Base-by-base conservation (phyloP, 75 land plant species). In the Cunninghamia lanceolata region DNA sequence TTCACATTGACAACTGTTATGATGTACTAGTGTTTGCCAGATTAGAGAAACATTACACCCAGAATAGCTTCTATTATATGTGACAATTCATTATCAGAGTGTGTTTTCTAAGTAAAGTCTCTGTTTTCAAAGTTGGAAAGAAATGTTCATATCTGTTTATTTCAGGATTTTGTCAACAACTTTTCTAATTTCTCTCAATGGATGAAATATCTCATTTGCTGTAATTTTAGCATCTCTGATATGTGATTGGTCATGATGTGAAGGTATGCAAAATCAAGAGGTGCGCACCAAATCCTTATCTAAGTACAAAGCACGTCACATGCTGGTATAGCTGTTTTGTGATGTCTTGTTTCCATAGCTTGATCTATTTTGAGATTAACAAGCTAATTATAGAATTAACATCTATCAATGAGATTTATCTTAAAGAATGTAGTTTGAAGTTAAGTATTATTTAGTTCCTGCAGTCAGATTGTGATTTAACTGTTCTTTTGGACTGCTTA, bases 241-340 rank as follows among this genome's bases (percentile, higher is more conserved):
- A 80, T 80, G 47, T 80, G 15, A 43, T 47, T 80, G 32, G 32
- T 80, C 14, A 80, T 45, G 14, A 80, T 80, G 82, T 80, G 82
- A 80, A 80, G 82, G 82, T 80, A 28, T 80, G 82, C 82, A 45
- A 80, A 80, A 80, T 80, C 47, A 80, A 80, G 82, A 80, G 82
- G 82, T 80, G 82, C 82, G 52, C 82, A 80, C 5, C 50, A 40
- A 80, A 80, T 45, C 82, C 80, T n/a, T 80, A 13, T 80, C 82
- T 80, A 80, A 80, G 82, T 10, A 80, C 34, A 21, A 45, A 45
- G 82, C 82, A 80, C 32, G 15, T n/a, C 50, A 80, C 15, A 38
- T 45, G 82, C 45, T 80, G 82, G 82, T 80, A 80, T 80, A 25
- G 82, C 32, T 43, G 32, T 80, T 80, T 45, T 80, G 82, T 80